Conservation (phyloP, 768 basidiomycete species). For the Kwoniella botswanensis region DNA sequence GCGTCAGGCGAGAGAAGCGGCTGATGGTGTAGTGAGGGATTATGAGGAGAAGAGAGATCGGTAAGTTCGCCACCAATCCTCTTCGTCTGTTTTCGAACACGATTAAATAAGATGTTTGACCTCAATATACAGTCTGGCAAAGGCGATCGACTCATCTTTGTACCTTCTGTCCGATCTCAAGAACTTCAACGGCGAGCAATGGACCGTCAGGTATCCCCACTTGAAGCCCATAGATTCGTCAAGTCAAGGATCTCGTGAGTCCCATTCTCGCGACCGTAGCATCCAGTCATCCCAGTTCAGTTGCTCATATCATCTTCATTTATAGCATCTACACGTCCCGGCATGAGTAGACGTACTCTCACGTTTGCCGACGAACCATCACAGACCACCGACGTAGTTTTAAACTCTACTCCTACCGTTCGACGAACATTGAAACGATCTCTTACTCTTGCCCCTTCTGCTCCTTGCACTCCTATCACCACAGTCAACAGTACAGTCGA, state of each 20-base stretch:
- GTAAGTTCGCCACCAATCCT: slow-evolving; percentile 61
- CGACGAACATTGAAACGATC: slow-evolving; percentile 64
- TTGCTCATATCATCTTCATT: background rate
- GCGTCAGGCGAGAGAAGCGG: slow-evolving; percentile 40
- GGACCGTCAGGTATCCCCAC: slow-evolving; percentile 87
- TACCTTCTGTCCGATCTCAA: slow-evolving; percentile 72
- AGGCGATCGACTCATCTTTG: slow-evolving; percentile 76
- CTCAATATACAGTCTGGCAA: slow-evolving; percentile 65
- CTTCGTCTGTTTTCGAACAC: background rate
- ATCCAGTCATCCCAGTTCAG: background rate
- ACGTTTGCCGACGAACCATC: slow-evolving; percentile 84
- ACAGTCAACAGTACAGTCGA: background rate
- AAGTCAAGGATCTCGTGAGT: slow-evolving; percentile 23
- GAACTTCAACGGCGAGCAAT: slow-evolving; percentile 80
- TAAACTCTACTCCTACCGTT: slow-evolving; percentile 62
- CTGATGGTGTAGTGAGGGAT: slow-evolving; percentile 50
- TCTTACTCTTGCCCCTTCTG: slow-evolving; percentile 61
- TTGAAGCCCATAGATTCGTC: slow-evolving; percentile 57
- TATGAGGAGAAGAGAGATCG: slow-evolving; percentile 66
- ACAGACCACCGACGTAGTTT: slow-evolving; percentile 69
- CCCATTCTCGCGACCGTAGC: background rate
- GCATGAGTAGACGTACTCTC: slow-evolving; percentile 67
- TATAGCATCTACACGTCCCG: slow-evolving; percentile 52
- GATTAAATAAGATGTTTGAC: background rate
- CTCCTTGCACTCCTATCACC: slow-evolving; percentile 22